Evolutionary conservation across 768 basidiomycete genomes (phyloP), one percentile per base, ranked within the genome.

Genomic region (Mycena polygramma): DNA sequence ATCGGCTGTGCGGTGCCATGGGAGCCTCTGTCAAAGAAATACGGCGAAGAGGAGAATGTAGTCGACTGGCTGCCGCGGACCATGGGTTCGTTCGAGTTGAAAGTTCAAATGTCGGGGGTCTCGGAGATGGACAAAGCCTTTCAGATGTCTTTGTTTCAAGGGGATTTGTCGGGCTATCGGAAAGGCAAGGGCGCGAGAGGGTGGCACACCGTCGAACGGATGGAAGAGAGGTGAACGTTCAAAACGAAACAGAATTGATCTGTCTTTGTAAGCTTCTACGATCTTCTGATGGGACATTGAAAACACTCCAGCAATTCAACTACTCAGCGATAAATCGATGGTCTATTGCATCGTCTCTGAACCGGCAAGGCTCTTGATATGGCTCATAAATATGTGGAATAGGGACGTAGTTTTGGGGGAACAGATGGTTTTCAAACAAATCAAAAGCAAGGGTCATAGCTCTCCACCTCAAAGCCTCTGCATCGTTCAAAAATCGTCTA

Each of bases 1-100:
- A 94, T 92, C 52, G 93, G 93, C 75, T 93, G 88, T 11, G 94
- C 92, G 55, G 86, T 87, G 1, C 92, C 93, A 76, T 91, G 85
- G 11, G 79, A 68, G 4, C 93, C 93, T 65, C 93, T 87, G 76
- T 94, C 93, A 71, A 89, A 88, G 76, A 95, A 95, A 81, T 93
- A 94, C 4, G 91, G 81, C 14, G 89, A 85, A 30, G 91, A 85
- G 0, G 94, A 94, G 81, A 94, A 94, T 1, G 93, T 92, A 14
- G 82, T 83, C 26, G 84, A 79, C 76, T 87, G 85, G 48, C 82
- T 84, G 43, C 81, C 79, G 63, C 87, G 84, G 69, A 83, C 84
- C 86, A 87, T 87, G 24, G 39, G 6, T 45, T 51, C 36, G 60
- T 61, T 57, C 54, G 46, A 66, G 57, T 66, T 52, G 37, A 58